Evolutionary conservation across 2,329 filamentous ascomycete genomes (phyloP), one percentile per base, ranked within the genome.

Genomic region (Metarhizium humberi): DNA sequence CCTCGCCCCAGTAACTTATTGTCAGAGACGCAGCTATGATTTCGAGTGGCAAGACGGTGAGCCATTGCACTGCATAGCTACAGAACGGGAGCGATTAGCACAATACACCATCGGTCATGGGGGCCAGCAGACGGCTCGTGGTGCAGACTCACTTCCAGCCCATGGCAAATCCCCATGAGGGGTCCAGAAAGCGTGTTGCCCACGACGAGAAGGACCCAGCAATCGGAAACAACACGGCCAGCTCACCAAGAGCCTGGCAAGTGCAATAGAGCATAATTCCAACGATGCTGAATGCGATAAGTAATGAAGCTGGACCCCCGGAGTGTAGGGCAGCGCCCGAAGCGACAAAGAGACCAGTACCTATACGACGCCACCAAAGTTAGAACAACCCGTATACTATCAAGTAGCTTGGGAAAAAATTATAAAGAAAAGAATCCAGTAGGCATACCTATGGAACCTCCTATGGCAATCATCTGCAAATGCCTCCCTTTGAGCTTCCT

Each of bases 391-490:
- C 25, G 25, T 25, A 6, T 20, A 10, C n/a, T 16, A 18, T 20
- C 4, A 18, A 16, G 1, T 25, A 14, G 6, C 4, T 18, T 3
- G 42, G 6, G 6, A 25, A 2, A 20, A 20, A 18, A 6, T 16
- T 6, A n/a, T n/a, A 29, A 14, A 30, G 8, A 34, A 32, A 7
- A 20, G 13, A 10, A 20, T 29, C 10, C 10, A n/a, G 45, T 29
- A 3, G n/a, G 32, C 70, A 45, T 74, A 82, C 88, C 88, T 64
- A 96, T 96, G 11, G 88, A 92, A 47, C 92, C 92, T 63, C 91
- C 91, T 62, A 96, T 95, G 14, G 92, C 92, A 76, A 96, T 96
- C 92, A 96, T 96, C 75, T 96, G 92, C 67, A 96, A 68, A 75
- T 97, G 92, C 50, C 91, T 80, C 20, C 85, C 84, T 72, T 95